These are phyloP conservation scores for Medicago ruthenica DNA, from an alignment of 306 rosid species.

Conservation along the genomic window DNA sequence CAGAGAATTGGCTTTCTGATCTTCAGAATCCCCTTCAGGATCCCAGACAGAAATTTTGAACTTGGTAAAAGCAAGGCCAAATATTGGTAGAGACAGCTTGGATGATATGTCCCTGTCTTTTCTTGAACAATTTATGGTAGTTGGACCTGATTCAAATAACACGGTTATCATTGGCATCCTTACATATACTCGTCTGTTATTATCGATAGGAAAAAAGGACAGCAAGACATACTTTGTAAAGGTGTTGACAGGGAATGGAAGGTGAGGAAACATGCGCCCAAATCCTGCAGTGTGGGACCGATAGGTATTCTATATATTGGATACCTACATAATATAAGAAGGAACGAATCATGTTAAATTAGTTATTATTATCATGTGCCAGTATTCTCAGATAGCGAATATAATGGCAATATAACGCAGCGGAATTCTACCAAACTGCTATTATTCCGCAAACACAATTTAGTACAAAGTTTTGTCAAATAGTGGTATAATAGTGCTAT, in stretches of 20 bases:
- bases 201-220: slow-evolving; percentile 24
- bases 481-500: not conserved
- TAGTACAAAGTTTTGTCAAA: not conserved
- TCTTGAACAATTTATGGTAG: slow-evolving; percentile 48
- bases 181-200: not conserved
- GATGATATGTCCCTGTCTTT: slow-evolving; percentile 42
- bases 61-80: slow-evolving; percentile 76
- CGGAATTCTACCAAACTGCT: not conserved
- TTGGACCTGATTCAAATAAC: slow-evolving; percentile 55
- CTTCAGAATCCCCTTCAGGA: slow-evolving; percentile 51
- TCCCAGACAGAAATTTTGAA: slow-evolving; percentile 68
- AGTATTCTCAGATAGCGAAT: not conserved
- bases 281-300: slow-evolving; percentile 73
- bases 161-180: not conserved
- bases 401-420: not conserved
- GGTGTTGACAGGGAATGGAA: slow-evolving; percentile 70
- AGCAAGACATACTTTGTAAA: slow-evolving; percentile 48
- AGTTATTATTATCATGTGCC: not conserved
- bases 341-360: slow-evolving; percentile 25
- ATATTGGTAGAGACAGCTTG: slow-evolving; percentile 60
- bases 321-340: slow-evolving; percentile 59
- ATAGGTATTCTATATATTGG: slow-evolving; percentile 88
- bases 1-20: slow-evolving; percentile 58
- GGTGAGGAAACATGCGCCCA: slow-evolving; percentile 80
- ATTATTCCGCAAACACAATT: not conserved